Conservation (phyloP, 306 rosid species). For the Comarum palustre region DNA sequence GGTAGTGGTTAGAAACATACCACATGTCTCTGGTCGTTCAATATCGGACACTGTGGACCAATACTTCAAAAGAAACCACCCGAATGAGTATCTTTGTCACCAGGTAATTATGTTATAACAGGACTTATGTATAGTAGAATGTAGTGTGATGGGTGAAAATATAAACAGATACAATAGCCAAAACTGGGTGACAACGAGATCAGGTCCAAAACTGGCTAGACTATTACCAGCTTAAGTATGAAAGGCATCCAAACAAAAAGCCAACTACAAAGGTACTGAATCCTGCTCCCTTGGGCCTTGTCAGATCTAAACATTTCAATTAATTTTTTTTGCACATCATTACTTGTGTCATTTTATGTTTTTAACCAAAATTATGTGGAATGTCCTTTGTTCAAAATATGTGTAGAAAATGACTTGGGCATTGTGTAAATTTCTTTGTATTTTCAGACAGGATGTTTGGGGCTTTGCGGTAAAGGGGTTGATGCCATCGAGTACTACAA, state of each 20-base stretch:
- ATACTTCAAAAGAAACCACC: constrained; percentile 80
- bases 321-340: not conserved
- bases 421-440: constrained; percentile 24
- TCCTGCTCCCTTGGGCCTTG: constrained; percentile 21
- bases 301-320: not conserved
- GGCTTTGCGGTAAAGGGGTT: constrained; percentile 61
- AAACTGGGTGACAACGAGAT: constrained; percentile 57
- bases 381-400: not conserved
- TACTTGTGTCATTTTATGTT: not conserved
- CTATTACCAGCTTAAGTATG: constrained; percentile 82
- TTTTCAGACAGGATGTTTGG: constrained; percentile 61
- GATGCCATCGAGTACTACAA: constrained; percentile 86
- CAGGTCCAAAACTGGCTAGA: constrained; percentile 90
- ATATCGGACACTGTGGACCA: constrained; percentile 59
- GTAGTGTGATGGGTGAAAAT: not conserved
- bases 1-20: constrained; percentile 84
- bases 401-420: not conserved
- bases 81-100: constrained; percentile 80
- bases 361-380: not conserved
- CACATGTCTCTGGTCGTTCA: constrained; percentile 59
- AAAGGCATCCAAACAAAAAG: constrained; percentile 71
- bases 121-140: not conserved
- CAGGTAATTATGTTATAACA: constrained; percentile 53
- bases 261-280: constrained; percentile 59
- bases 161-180: constrained; percentile 21